Conservation (phyloP, 2,329 filamentous ascomycete genomes). For the Pseudogymnoascus sp. region DNA sequence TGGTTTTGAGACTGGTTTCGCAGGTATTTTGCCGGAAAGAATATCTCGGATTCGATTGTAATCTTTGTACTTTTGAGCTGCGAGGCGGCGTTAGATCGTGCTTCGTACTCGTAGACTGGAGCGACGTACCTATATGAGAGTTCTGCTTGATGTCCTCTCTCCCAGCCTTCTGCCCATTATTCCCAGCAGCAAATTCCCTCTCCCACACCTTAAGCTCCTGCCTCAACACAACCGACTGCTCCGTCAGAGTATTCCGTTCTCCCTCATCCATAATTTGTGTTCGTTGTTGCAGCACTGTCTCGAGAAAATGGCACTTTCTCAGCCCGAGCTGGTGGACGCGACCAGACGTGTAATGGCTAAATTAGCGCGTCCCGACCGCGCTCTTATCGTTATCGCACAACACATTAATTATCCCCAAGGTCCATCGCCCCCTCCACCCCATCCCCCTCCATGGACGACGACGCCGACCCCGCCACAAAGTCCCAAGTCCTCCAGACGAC, state of each 20-base stretch:
- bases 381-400: conserved; percentile 1
- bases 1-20: conserved; percentile 24
- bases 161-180: conserved; percentile 60
- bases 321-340: not conserved
- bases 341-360: not conserved
- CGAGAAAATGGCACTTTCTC: not conserved
- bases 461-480: conserved; percentile 32
- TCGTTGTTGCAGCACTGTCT: not conserved
- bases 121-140: conserved; percentile 54
- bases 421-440: not conserved
- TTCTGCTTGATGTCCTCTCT: conserved; percentile 71
- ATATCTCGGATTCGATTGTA: conserved; percentile 60
- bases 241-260: conserved; percentile 13
- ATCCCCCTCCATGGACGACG: conserved; percentile 25
- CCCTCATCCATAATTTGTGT: conserved; percentile 10
- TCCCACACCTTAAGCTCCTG: conserved; percentile 68
- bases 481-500: conserved; percentile 37
- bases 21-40: conserved; percentile 43
- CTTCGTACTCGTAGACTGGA: not conserved
- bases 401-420: not conserved
- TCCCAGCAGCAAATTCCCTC: conserved; percentile 50
- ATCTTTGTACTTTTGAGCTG: conserved; percentile 67
- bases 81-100: conserved; percentile 13
- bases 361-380: conserved; percentile 1
- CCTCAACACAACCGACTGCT: conserved; percentile 46